Base-by-base conservation (phyloP, 345 rosid genomes). In the Brassica juncea region DNA sequence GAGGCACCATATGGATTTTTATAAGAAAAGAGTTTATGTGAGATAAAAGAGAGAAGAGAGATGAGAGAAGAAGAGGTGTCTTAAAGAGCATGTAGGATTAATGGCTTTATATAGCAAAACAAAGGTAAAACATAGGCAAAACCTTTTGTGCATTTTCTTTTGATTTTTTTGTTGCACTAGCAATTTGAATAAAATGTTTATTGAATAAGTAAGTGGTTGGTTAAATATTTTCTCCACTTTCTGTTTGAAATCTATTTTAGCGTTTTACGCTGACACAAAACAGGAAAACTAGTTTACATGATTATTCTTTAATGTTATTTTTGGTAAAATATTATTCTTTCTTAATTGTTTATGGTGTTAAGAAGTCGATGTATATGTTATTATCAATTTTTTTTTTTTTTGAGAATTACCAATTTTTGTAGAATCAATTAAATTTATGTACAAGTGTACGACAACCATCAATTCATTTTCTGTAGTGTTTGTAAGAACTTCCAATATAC, bases 101-200 rank as follows among this genome's bases (percentile, higher is more conserved):
- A 31, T 71, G 69, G 54, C 83, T 75, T 80, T 80, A 70, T 80
- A 80, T 80, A 80, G 83, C 80, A 75, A 75, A 75, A 59, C 70
- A 37, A 74, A 37, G 16, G 37, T 69, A 80, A 21, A 64, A 70
- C 60, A 49, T 49, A 49, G 66, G 61, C 52, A 57, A 58, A 59
- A 44, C 73, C 55, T 62, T 80, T 74, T 52, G 11, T 69, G 66
- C n/a, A 49, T 12, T 47, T 49, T 49, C 6, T 49, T 49, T 49
- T 11, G 5, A 2, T 42, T 4, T 6, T 10, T 68, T 69, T 80
- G 27, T 80, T 64, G 42, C 72, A 64, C 63, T 80, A 70, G 32
- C 68, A 47, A 73, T 6, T 59, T 32, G 28, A 27, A 23, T n/a
- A n/a, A 49, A 5, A 47, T 31, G 31, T 52, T 61, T 47, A 57